Evolutionary conservation across 371 early-diverging fungal species (phyloP).

Genomic region (Amoeboaphelidium protococcarum): DNA sequence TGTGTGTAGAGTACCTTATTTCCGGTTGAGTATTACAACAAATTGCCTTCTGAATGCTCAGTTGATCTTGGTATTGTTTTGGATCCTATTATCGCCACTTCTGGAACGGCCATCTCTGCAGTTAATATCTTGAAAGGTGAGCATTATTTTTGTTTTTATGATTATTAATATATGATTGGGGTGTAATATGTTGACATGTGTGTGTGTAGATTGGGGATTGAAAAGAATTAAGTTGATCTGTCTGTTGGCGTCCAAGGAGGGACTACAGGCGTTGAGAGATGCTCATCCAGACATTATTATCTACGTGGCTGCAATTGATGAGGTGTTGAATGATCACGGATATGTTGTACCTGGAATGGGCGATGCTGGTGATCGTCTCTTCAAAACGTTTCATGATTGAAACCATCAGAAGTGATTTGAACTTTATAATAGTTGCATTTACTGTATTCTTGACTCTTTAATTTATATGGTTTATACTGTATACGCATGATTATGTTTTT

Average conservation of each 20-base stretch:
- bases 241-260: slow-evolving; percentile 27
- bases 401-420: not conserved
- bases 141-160: too few species aligned
- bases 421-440: too few species aligned
- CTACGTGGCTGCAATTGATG: slow-evolving; percentile 38
- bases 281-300: slow-evolving; percentile 48
- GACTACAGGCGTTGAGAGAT: slow-evolving; percentile 23
- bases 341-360: slow-evolving; percentile 6
- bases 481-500: too few species aligned
- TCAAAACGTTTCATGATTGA: slow-evolving; percentile 2
- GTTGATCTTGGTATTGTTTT: slow-evolving; percentile 42
- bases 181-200: too few species aligned
- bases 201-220: slow-evolving; percentile 63
- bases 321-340: slow-evolving; percentile 28
- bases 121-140: slow-evolving; percentile 42
- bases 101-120: slow-evolving; percentile 50
- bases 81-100: slow-evolving; percentile 53
- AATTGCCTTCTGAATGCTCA: slow-evolving; percentile 34
- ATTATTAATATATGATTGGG: too few species aligned
- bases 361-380: slow-evolving; percentile 3
- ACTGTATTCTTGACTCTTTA: too few species aligned
- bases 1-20: slow-evolving; percentile 26
- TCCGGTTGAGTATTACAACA: slow-evolving; percentile 84
- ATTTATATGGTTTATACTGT: too few species aligned
- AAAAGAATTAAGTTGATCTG: slow-evolving; percentile 37